Evolutionary conservation across 306 rosid genomes (phyloP).

Genomic region (barrel medic (Medicago truncatula)): MtrunA17r5.0-ANR NC_053042.1:9001501-9002000

Average conservation of each 20-base stretch:
- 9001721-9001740: constrained; percentile 9
- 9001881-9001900: neutral
- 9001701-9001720: constrained; percentile 20
- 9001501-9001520: constrained; percentile 34
- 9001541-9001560: constrained; percentile 25
- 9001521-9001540: constrained; percentile 4
- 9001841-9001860: neutral
- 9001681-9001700: constrained; percentile 9
- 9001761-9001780: constrained; percentile 13
- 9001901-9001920: neutral
- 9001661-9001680: neutral
- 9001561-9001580: neutral
- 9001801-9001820: neutral
- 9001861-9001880: neutral
- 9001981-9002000: too few relatives aligned
- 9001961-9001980: too few relatives aligned
- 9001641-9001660: neutral
- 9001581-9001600: neutral
- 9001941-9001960: too few relatives aligned
- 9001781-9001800: constrained; percentile 6
- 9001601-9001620: constrained; percentile 26
- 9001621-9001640: constrained; percentile 24
- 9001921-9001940: too few relatives aligned
- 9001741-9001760: constrained; percentile 10
- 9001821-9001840: neutral